Evolutionary conservation across 345 rosid genomes (phyloP).

Genomic region (Odontarrhena argentea): DNA sequence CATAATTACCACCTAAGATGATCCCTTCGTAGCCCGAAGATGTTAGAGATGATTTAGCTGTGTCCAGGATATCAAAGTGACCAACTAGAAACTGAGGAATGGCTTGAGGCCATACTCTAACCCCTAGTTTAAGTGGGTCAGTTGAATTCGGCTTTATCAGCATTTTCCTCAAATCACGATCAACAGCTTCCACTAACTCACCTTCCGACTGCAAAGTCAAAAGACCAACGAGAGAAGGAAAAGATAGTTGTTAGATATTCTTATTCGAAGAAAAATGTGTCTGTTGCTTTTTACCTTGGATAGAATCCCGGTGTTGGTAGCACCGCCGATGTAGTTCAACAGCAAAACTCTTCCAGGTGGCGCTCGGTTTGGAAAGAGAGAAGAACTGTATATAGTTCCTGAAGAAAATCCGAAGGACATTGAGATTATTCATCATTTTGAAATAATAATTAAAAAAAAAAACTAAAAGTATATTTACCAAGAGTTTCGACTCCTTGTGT

Average conservation of each 20-base stretch:
- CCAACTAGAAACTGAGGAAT: conserved; percentile 93
- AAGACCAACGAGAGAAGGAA: background rate
- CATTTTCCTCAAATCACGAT: conserved; percentile 89
- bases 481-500: conserved; percentile 97
- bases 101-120: conserved; percentile 88
- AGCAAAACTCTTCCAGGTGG: conserved; percentile 79
- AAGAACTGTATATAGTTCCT: conserved; percentile 94
- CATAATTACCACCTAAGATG: conserved; percentile 81
- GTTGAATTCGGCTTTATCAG: conserved; percentile 71
- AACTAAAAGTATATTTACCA: conserved; percentile 47
- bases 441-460: background rate
- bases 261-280: background rate
- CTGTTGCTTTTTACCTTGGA: conserved; percentile 59
- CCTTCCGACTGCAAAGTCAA: conserved; percentile 48
- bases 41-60: conserved; percentile 58
- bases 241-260: conserved; percentile 5
- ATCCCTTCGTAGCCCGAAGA: conserved; percentile 64
- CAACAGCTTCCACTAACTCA: conserved; percentile 84
- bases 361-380: conserved; percentile 91
- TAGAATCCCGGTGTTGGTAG: conserved; percentile 72
- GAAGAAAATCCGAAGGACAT: conserved; percentile 24
- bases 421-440: background rate
- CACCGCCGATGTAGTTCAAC: conserved; percentile 85
- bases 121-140: conserved; percentile 75
- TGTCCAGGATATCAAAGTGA: conserved; percentile 69